Evolutionary conservation across 352 stramenopile species (phyloP).

Genomic region (Phytophthora sojae): DNA sequence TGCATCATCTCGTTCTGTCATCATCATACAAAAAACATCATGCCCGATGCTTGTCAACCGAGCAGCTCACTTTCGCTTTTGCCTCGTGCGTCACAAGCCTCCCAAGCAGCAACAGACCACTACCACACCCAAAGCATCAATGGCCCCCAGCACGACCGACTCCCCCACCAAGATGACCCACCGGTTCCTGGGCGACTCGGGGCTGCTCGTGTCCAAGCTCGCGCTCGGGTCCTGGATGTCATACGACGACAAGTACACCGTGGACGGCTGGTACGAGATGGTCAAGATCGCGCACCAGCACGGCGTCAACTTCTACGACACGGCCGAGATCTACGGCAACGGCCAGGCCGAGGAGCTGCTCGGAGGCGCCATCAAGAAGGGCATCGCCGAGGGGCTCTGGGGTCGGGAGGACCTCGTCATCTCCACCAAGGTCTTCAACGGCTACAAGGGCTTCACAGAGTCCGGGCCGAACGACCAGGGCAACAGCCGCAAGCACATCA

Average conservation of each 20-base stretch:
- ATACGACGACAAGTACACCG: conserved; percentile 1
- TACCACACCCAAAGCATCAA: neutral
- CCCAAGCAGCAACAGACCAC: neutral
- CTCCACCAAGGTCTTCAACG: conserved; percentile 1
- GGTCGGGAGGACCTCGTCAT: conserved; percentile 5
- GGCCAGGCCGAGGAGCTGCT: conserved; percentile 26
- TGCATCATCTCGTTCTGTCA: neutral
- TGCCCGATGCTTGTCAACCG: neutral
- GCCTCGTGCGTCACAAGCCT: neutral
- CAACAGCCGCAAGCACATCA: conserved; percentile 47
- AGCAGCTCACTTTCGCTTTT: neutral
- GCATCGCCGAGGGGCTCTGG: conserved; percentile 9
- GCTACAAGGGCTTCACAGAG: neutral
- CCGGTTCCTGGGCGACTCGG: conserved; percentile 2
- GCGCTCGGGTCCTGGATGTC: neutral
- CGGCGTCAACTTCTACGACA: conserved; percentile 16
- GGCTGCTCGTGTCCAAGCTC: conserved; percentile 3
- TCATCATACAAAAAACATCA: neutral
- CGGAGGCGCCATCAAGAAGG: conserved; percentile 44
- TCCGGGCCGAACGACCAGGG: neutral
- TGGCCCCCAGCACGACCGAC: neutral
- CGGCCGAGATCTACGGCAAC: conserved; percentile 11
- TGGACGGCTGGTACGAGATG: conserved; percentile 3
- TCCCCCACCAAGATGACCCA: conserved; percentile 1
- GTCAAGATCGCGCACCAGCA: conserved; percentile 6